Evolutionary conservation across 495 filamentous ascomycete species (phyloP).

Genomic region (Podospora anserina): DNA sequence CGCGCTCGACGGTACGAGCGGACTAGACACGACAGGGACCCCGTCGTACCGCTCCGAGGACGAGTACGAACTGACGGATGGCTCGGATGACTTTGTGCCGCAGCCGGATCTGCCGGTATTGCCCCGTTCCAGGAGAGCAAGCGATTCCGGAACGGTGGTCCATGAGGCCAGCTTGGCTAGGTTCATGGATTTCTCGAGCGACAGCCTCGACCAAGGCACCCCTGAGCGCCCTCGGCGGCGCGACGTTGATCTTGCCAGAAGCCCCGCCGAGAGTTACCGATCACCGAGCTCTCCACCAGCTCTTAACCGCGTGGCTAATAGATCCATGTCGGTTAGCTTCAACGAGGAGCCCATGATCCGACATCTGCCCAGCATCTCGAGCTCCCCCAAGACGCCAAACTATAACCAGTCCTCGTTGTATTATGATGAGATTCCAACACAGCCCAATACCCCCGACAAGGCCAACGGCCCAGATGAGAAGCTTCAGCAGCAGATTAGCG

Average conservation of each 20-base stretch:
- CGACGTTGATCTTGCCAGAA: constrained; percentile 21
- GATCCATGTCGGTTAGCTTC: constrained; percentile 45
- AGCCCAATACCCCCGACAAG: constrained; percentile 36
- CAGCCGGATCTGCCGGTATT: constrained; percentile 23
- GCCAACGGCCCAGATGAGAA: constrained; percentile 54
- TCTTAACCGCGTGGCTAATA: constrained; percentile 33
- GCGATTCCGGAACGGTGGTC: constrained; percentile 41
- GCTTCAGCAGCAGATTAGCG: constrained; percentile 80
- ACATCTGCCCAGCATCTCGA: constrained; percentile 33
- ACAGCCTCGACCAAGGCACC: constrained; percentile 27
- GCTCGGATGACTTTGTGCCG: constrained; percentile 16
- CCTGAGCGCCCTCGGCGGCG: constrained; percentile 38
- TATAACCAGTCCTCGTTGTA: constrained; percentile 15
- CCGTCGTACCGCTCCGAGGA: constrained; percentile 9
- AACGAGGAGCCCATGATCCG: constrained; percentile 41
- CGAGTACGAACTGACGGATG: constrained; percentile 24
- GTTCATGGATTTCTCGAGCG: constrained; percentile 32
- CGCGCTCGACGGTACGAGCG: neutral
- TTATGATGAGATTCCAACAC: constrained; percentile 32
- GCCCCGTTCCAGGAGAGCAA: constrained; percentile 28
- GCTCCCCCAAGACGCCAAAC: constrained; percentile 27
- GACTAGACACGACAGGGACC: neutral
- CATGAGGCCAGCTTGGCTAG: constrained; percentile 29
- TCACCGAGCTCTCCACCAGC: constrained; percentile 43
- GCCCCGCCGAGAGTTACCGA: constrained; percentile 36